phyloP scores from a whole-genome alignment of 106 monocot genomes.

The Dendrobium huoshanense region DNA sequence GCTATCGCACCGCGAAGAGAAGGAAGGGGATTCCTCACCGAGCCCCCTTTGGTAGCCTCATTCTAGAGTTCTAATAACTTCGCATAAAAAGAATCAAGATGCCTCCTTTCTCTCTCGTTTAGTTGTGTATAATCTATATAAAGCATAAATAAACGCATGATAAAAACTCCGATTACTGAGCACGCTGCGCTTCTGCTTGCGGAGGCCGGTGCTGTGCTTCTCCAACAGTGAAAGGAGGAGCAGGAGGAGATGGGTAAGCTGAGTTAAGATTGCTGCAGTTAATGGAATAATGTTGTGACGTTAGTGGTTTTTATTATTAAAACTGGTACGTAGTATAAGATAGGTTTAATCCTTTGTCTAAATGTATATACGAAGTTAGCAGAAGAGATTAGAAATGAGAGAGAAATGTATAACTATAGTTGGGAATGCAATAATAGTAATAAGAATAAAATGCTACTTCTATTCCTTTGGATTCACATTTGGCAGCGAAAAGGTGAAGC shows the following conservation, averaged over 20 bases:
- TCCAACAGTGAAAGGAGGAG: not conserved
- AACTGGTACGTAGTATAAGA: not conserved
- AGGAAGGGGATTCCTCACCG: constrained; percentile 80
- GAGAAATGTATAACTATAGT: not conserved
- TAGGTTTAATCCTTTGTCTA: not conserved
- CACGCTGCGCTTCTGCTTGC: constrained; percentile 4
- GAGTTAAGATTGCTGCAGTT: not conserved
- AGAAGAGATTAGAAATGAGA: not conserved
- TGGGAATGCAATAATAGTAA: not conserved
- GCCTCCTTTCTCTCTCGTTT: not conserved
- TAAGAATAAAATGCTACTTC: not conserved
- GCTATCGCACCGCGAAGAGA: constrained; percentile 38
- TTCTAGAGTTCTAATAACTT: constrained; percentile 21
- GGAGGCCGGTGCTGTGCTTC: constrained; percentile 2
- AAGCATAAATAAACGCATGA: not conserved
- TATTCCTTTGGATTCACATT: not conserved
- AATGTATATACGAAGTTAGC: not conserved
- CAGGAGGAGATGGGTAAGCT: not conserved
- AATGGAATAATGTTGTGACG: not conserved
- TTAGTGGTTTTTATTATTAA: not conserved
- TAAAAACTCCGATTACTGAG: not conserved
- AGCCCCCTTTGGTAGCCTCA: constrained; percentile 63
- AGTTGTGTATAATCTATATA: not conserved
- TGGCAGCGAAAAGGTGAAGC: not conserved
- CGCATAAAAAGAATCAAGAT: not conserved